Evolutionary conservation across 768 basidiomycete genomes (phyloP).

Genomic region (Lentinula sp.): DNA sequence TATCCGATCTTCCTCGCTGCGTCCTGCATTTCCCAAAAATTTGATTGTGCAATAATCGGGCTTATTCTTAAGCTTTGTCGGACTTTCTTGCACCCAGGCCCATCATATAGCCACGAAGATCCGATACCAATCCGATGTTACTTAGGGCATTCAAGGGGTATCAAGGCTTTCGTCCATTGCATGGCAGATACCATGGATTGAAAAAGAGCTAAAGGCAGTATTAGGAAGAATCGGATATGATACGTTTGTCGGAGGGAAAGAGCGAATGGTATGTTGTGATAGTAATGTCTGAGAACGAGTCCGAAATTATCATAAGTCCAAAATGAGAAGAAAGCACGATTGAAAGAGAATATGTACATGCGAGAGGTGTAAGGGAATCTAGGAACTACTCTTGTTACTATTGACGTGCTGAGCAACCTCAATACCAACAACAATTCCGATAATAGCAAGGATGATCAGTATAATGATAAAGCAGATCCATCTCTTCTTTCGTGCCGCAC

Average conservation of each 20-base stretch:
- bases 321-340: neutral
- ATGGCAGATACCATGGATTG: neutral
- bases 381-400: conserved; percentile 23
- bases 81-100: neutral
- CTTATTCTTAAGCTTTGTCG: neutral
- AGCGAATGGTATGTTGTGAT: neutral
- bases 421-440: conserved; percentile 57
- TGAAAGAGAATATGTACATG: neutral
- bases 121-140: neutral
- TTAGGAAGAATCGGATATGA: neutral
- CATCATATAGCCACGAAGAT: neutral
- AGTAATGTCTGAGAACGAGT: neutral
- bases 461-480: conserved; percentile 91
- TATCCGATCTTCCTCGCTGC: neutral
- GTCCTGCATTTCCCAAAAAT: neutral
- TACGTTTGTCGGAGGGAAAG: neutral
- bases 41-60: neutral
- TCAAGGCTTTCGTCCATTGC: neutral
- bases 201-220: neutral
- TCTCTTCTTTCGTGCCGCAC: conserved; percentile 88
- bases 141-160: neutral
- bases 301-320: neutral
- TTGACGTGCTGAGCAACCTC: conserved; percentile 43
- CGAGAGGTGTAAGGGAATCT: neutral
- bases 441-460: conserved; percentile 60